Percentiles rank a stretch among this genome's conserved stretches.
Conservation (phyloP, 371 early-diverging fungal species). For the Syncephalastrum sp. region DNA sequence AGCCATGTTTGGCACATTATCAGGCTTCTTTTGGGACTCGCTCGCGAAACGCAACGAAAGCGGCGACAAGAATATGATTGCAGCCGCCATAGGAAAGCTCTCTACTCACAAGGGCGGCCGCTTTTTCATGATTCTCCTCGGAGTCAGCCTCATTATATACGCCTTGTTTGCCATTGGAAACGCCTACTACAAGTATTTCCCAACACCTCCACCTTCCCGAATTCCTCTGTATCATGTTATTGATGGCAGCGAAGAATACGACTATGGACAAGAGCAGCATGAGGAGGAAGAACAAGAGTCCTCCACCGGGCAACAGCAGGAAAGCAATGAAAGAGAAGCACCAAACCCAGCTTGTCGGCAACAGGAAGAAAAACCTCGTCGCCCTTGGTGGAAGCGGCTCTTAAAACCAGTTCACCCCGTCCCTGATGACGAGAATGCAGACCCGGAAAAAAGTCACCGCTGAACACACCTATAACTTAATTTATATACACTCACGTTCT, state of each 20-base stretch:
- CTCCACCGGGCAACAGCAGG: too few species aligned
- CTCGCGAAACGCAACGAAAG: constrained; percentile 31
- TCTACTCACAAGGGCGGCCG: constrained; percentile 30
- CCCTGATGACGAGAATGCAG: too few species aligned
- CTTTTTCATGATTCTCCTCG: constrained; percentile 39
- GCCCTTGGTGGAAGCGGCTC: too few species aligned
- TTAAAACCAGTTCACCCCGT: too few species aligned
- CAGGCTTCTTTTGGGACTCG: constrained; percentile 49
- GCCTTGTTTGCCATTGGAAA: constrained; percentile 43
- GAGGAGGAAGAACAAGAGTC: constrained; percentile 2
- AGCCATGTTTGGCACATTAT: constrained; percentile 39
- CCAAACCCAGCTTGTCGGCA: too few species aligned
- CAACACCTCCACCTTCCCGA: constrained; percentile 44
- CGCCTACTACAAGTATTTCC: constrained; percentile 46
- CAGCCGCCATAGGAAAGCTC: constrained; percentile 37
- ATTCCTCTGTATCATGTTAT: constrained; percentile 21
- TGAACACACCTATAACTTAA: too few species aligned
- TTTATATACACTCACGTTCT: too few species aligned
- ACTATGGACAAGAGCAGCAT: neutral
- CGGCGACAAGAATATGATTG: constrained; percentile 35
- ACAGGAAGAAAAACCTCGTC: too few species aligned
- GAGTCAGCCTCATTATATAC: constrained; percentile 38
- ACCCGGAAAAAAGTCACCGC: too few species aligned
- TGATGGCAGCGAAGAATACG: constrained; percentile 7
- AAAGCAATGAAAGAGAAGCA: too few species aligned